Evolutionary conservation across 225 moss, liverwort and hornwort genomes (phyloP).

Genomic region (Pseudoscleropodium purum): DNA sequence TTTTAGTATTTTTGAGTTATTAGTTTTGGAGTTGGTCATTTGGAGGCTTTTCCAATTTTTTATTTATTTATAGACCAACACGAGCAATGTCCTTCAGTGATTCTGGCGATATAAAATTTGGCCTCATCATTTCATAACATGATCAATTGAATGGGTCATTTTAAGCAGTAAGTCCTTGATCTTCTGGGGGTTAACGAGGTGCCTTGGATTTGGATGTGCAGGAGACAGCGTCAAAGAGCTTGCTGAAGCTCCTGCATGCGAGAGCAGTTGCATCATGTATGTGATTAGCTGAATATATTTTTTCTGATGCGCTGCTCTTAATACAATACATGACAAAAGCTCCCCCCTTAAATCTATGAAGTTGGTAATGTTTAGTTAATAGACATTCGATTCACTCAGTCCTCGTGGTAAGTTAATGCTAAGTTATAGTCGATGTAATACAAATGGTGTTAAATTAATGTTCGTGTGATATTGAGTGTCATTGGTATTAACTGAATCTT

Average conservation of each 20-base stretch:
- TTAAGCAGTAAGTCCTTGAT: background rate
- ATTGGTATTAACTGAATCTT: background rate
- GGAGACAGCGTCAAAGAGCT: conserved; percentile 15
- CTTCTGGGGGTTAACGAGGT: background rate
- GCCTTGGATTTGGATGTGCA: conserved; percentile 7
- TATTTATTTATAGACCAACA: background rate
- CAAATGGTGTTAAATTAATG: background rate
- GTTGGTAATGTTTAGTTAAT: background rate
- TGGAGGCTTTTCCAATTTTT: background rate
- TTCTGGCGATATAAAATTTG: background rate
- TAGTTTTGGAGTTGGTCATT: background rate
- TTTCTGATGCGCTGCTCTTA: background rate
- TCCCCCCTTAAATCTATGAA: background rate
- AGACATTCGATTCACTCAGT: background rate
- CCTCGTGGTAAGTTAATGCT: background rate
- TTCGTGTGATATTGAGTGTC: background rate
- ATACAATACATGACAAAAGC: background rate
- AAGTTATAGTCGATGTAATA: background rate
- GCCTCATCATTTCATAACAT: background rate
- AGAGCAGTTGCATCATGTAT: conserved; percentile 10
- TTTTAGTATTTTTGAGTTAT: background rate
- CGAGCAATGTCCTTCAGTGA: background rate
- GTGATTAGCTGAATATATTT: background rate
- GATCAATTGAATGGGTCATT: background rate
- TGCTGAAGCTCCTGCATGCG: conserved; percentile 19